Evolutionary conservation across 2,329 filamentous ascomycete species (phyloP).

Genomic region (Stachybotrys chlorohalonatus): DNA sequence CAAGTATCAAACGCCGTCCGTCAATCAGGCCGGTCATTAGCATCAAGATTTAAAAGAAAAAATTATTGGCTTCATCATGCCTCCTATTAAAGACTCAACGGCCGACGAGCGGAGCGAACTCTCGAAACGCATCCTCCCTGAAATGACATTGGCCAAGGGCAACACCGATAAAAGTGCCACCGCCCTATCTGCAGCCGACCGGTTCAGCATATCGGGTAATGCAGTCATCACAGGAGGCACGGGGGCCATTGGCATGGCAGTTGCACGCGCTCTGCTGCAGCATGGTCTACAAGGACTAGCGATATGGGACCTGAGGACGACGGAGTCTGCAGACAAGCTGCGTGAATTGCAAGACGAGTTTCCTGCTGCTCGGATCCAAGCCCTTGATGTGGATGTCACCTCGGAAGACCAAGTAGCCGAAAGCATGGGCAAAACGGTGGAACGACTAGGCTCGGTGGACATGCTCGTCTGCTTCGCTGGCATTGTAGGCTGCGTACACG

Average conservation of each 20-base stretch:
- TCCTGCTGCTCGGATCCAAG: slow-evolving; percentile 6
- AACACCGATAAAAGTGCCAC: slow-evolving; percentile 1
- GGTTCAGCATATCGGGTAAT: slow-evolving; percentile 22
- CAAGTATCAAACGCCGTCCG: too few species aligned
- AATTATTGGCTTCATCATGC: not conserved
- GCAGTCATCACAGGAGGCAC: slow-evolving; percentile 40
- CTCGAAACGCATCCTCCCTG: slow-evolving; percentile 13
- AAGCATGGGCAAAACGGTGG: slow-evolving; percentile 4
- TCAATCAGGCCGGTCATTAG: too few species aligned
- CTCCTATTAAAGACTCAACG: not conserved
- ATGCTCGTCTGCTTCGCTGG: slow-evolving; percentile 39
- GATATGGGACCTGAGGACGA: slow-evolving; percentile 49
- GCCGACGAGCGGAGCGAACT: slow-evolving; percentile 10
- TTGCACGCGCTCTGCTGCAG: slow-evolving; percentile 56
- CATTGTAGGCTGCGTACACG: slow-evolving; percentile 52
- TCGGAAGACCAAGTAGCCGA: slow-evolving; percentile 7
- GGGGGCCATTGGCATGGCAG: slow-evolving; percentile 28
- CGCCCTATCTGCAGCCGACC: slow-evolving; percentile 7
- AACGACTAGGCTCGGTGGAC: slow-evolving; percentile 10
- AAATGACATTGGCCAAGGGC: slow-evolving; percentile 14
- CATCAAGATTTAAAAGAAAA: not conserved
- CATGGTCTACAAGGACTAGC: slow-evolving; percentile 52
- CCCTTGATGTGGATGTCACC: slow-evolving; percentile 9
- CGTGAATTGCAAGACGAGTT: slow-evolving; percentile 8
- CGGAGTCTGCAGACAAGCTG: slow-evolving; percentile 21